Evolutionary conservation across 768 basidiomycete genomes (phyloP).

Genomic region (Amanita exitialis): DNA sequence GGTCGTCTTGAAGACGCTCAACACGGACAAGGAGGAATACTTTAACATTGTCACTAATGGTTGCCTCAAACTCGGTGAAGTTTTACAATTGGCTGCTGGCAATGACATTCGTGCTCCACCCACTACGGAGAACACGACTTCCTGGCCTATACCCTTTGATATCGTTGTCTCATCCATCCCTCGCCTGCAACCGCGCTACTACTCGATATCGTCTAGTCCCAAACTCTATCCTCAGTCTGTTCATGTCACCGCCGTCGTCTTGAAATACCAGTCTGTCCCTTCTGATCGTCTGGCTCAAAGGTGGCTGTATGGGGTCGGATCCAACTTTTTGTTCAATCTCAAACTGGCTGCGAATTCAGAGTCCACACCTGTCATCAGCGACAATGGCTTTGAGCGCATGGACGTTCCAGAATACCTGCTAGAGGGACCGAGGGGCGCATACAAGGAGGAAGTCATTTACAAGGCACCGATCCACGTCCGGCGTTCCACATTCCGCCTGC

Average conservation of each 20-base stretch:
- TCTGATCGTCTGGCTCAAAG: conserved; percentile 43
- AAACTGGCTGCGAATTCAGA: conserved; percentile 66
- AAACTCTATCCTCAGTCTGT: conserved; percentile 85
- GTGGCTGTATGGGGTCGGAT: conserved; percentile 83
- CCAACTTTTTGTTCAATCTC: conserved; percentile 93
- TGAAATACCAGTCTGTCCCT: conserved; percentile 75
- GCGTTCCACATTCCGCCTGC: conserved; percentile 92
- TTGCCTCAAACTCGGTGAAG: conserved; percentile 87
- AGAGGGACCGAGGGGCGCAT: conserved; percentile 83
- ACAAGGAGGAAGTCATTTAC: conserved; percentile 60
- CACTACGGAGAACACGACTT: conserved; percentile 66
- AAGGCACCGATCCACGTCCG: conserved; percentile 92
- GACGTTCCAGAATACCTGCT: conserved; percentile 69
- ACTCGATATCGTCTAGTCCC: conserved; percentile 96
- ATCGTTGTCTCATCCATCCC: conserved; percentile 90
- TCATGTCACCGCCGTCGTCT: conserved; percentile 91
- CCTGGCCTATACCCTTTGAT: conserved; percentile 94
- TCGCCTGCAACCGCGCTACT: conserved; percentile 94
- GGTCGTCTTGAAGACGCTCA: conserved; percentile 63
- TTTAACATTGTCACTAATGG: conserved; percentile 64
- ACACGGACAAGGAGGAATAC: conserved; percentile 83
- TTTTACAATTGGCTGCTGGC: conserved; percentile 84
- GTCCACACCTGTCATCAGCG: conserved; percentile 29
- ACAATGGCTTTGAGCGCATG: conserved; percentile 25
- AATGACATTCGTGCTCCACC: conserved; percentile 52